These are phyloP conservation scores for Lepidium africanum DNA, from an alignment of 345 rosid species.

Conservation along the genomic window DNA sequence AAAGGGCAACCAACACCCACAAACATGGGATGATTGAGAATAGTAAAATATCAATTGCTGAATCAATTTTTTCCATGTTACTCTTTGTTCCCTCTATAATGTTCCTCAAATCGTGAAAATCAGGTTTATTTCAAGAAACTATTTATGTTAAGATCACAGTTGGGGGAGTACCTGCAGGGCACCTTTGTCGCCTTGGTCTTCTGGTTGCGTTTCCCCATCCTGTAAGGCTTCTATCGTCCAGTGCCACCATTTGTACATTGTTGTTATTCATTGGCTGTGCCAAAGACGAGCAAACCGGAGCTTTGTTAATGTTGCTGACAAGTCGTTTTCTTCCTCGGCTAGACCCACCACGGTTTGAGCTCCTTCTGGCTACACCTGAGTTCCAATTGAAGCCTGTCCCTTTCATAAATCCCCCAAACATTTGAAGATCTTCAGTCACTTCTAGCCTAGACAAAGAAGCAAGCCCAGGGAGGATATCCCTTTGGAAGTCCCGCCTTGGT, in stretches of 20 bases:
- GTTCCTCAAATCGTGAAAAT: constrained; percentile 23
- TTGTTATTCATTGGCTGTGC: constrained; percentile 46
- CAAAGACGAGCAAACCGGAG: constrained; percentile 38
- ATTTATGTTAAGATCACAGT: constrained; percentile 42
- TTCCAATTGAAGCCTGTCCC: constrained; percentile 72
- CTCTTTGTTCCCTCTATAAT: constrained; percentile 26
- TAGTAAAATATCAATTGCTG: not conserved
- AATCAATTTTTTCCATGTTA: constrained; percentile 16
- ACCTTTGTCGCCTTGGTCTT: constrained; percentile 86
- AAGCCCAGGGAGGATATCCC: constrained; percentile 96
- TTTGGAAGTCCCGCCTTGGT: constrained; percentile 93
- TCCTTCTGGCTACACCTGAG: constrained; percentile 61
- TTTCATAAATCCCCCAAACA: constrained; percentile 78
- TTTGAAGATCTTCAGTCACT: constrained; percentile 89
- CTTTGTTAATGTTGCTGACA: constrained; percentile 33
- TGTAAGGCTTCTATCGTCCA: constrained; percentile 70
- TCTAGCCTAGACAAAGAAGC: constrained; percentile 78
- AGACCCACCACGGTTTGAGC: constrained; percentile 59
- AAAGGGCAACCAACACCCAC: constrained; percentile 19
- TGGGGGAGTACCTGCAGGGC: constrained; percentile 69
- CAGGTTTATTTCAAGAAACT: not conserved
- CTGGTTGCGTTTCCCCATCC: constrained; percentile 95
- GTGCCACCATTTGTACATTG: constrained; percentile 42
- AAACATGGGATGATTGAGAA: constrained; percentile 7
- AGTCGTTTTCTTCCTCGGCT: constrained; percentile 61